phyloP scores from a whole-genome alignment of 2,329 filamentous ascomycete species.

The Colletotrichum sp. region DNA sequence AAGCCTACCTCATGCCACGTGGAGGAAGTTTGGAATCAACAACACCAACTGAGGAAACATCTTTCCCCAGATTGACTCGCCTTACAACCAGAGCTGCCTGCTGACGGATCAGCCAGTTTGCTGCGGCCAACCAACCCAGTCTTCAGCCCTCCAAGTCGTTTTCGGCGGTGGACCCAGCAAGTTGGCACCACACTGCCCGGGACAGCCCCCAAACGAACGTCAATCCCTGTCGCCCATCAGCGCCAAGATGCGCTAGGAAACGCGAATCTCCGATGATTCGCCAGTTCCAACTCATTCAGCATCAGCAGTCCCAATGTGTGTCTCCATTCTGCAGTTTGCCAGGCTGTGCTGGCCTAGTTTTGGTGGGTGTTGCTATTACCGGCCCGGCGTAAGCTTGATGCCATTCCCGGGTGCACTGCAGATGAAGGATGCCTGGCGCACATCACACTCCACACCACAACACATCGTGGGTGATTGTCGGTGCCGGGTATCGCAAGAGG shows the following conservation, averaged over 20 bases:
- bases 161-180: neutral
- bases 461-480: neutral
- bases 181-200: neutral
- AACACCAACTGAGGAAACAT: neutral
- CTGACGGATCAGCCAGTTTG: neutral
- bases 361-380: neutral
- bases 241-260: neutral
- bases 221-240: neutral
- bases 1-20: neutral
- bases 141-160: neutral
- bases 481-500: neutral
- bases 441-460: neutral
- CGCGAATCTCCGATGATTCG: neutral
- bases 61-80: neutral
- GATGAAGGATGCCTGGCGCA: neutral
- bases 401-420: neutral
- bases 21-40: neutral
- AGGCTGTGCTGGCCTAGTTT: neutral
- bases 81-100: neutral
- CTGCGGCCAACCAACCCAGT: neutral
- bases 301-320: neutral
- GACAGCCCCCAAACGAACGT: neutral
- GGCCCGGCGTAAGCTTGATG: neutral
- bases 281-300: neutral
- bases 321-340: neutral